These are phyloP conservation scores for Wickerhamiella occidentalis DNA, from an alignment of 805 yeast genomes.

Conservation along the genomic window DNA sequence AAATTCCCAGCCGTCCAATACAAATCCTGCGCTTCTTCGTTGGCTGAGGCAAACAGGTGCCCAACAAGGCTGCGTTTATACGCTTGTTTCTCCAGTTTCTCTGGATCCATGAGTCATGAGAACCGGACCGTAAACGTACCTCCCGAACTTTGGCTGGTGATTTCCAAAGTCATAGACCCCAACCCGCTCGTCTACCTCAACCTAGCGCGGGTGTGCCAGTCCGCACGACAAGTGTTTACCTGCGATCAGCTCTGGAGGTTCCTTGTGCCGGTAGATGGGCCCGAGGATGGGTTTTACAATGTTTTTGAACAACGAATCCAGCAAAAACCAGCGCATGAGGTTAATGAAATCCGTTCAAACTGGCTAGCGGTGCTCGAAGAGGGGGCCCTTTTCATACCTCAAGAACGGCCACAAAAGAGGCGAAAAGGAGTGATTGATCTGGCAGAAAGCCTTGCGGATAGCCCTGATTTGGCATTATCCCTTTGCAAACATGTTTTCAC, in stretches of 20 bases:
- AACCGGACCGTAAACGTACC: neutral
- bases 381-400: neutral
- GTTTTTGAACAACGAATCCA: neutral
- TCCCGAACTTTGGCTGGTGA: constrained; percentile 2
- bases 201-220: neutral
- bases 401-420: no score
- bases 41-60: neutral
- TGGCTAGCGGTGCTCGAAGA: neutral
- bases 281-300: neutral
- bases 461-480: neutral
- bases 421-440: no score
- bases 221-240: neutral
- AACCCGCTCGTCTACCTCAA: constrained; percentile 1
- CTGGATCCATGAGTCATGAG: constrained; percentile 11
- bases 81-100: constrained; percentile 3
- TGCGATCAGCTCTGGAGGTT: constrained; percentile 1
- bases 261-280: neutral
- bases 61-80: constrained; percentile 2
- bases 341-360: neutral
- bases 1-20: constrained; percentile 8
- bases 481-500: neutral
- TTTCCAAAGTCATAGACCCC: neutral
- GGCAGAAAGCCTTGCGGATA: no score
- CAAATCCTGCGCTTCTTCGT: constrained; percentile 6
- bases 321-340: neutral